Conservation (phyloP, 305 asterid species). For the Salvia sclarea region DNA sequence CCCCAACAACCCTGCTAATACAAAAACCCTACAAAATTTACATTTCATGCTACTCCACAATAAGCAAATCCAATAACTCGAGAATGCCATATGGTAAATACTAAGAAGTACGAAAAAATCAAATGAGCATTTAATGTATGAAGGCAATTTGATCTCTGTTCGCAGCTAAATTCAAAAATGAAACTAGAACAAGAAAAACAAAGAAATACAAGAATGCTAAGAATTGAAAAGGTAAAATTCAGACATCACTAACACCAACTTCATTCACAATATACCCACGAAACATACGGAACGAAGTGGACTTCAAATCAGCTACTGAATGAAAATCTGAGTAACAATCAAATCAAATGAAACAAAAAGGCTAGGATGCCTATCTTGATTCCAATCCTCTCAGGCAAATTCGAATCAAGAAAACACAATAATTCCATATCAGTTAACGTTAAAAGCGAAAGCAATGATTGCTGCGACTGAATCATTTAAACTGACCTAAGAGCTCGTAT, state of each 20-base stretch:
- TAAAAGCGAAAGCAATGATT: neutral
- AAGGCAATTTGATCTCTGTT: conserved; percentile 16
- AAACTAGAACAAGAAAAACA: neutral
- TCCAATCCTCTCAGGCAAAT: conserved; percentile 15
- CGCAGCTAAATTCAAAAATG: neutral
- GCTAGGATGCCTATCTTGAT: conserved; percentile 25
- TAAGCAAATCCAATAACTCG: conserved; percentile 16
- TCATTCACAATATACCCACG: conserved; percentile 22
- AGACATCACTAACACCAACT: neutral
- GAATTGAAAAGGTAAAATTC: neutral
- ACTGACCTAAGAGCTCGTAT: conserved; percentile 8
- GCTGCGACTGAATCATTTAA: neutral
- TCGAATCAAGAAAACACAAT: neutral
- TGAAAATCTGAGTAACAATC: conserved; percentile 8
- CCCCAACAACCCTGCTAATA: neutral
- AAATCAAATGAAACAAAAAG: neutral
- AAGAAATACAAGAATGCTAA: neutral
- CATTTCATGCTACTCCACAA: conserved; percentile 20
- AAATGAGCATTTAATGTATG: neutral
- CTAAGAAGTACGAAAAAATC: neutral
- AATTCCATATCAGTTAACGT: conserved; percentile 19
- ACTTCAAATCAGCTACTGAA: conserved; percentile 6
- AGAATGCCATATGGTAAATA: neutral
- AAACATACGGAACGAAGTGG: conserved; percentile 3
- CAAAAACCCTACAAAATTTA: conserved; percentile 4